Evolutionary conservation across 2,329 filamentous ascomycete species (phyloP).

Genomic region (Knufia fluminis): DNA sequence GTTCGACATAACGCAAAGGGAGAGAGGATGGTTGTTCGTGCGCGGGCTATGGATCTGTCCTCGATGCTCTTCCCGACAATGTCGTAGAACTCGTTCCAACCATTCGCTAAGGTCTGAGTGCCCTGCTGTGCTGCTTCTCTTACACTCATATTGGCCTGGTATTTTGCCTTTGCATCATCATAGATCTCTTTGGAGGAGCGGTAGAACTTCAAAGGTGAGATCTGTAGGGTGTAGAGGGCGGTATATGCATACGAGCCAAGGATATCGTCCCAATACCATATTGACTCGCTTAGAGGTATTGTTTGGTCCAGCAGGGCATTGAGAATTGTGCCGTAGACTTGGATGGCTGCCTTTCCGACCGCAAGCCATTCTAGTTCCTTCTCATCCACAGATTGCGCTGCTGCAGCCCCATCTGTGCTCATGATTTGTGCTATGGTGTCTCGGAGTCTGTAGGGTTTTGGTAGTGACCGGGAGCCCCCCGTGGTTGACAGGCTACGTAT

Average conservation of each 20-base stretch:
- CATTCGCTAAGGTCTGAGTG: slow-evolving; percentile 28
- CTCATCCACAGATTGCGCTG: slow-evolving; percentile 27
- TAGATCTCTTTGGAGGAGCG: slow-evolving; percentile 63
- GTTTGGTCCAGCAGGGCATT: slow-evolving; percentile 72
- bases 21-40: slow-evolving; percentile 64
- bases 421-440: slow-evolving; percentile 53
- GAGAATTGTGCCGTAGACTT: slow-evolving; percentile 73
- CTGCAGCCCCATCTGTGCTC: slow-evolving; percentile 21
- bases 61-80: slow-evolving; percentile 67
- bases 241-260: slow-evolving; percentile 69
- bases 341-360: slow-evolving; percentile 83
- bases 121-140: slow-evolving; percentile 26
- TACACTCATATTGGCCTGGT: slow-evolving; percentile 15
- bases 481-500: slow-evolving; percentile 63
- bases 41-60: slow-evolving; percentile 60
- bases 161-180: slow-evolving; percentile 24
- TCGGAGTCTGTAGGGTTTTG: slow-evolving; percentile 53
- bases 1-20: slow-evolving; percentile 67
- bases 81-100: slow-evolving; percentile 61
- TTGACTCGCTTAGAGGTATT: slow-evolving; percentile 71
- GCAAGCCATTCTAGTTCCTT: slow-evolving; percentile 83
- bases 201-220: slow-evolving; percentile 67
- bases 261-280: slow-evolving; percentile 93
- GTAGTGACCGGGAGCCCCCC: slow-evolving; percentile 52
- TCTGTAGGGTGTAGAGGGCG: slow-evolving; percentile 77